Conservation (phyloP, 2,329 filamentous ascomycete genomes). For the Colletotrichum falcatum region DNA sequence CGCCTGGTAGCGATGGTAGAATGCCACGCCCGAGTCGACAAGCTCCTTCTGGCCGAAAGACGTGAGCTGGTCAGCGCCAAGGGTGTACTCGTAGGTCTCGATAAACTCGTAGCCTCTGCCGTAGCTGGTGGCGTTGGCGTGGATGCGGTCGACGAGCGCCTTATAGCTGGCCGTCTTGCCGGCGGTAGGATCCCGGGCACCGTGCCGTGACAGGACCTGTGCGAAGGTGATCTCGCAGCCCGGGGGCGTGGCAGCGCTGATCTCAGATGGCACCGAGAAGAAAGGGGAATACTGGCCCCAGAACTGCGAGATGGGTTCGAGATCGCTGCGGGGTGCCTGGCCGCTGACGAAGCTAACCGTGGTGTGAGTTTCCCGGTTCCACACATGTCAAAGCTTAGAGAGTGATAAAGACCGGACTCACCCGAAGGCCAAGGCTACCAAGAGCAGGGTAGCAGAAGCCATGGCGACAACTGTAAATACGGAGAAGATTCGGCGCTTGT, state of each 20-base stretch:
- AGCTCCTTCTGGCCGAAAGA: slow-evolving; percentile 75
- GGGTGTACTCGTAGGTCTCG: slow-evolving; percentile 74
- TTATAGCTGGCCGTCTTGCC: slow-evolving; percentile 75
- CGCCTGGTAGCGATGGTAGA: slow-evolving; percentile 77
- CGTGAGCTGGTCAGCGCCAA: slow-evolving; percentile 78
- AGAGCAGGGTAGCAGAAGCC: slow-evolving; percentile 34
- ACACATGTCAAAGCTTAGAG: neutral
- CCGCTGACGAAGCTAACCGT: slow-evolving; percentile 35
- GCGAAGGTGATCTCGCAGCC: slow-evolving; percentile 84
- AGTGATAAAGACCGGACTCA: slow-evolving; percentile 1
- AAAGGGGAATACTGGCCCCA: slow-evolving; percentile 94
- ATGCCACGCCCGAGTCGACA: slow-evolving; percentile 80
- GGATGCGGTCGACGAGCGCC: slow-evolving; percentile 73
- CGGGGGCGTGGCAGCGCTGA: slow-evolving; percentile 69
- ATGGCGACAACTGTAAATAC: slow-evolving; percentile 43
- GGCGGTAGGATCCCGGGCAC: slow-evolving; percentile 82
- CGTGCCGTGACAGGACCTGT: slow-evolving; percentile 85
- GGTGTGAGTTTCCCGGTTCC: slow-evolving; percentile 7
- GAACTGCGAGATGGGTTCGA: slow-evolving; percentile 64
- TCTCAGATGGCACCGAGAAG: slow-evolving; percentile 78
- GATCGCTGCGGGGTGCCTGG: slow-evolving; percentile 19
- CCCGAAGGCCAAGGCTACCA: slow-evolving; percentile 28
- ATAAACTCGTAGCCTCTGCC: slow-evolving; percentile 77
- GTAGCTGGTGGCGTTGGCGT: slow-evolving; percentile 67
- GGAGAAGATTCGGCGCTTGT: slow-evolving; percentile 41